Evolutionary conservation across 2,329 filamentous ascomycete genomes (phyloP), one percentile per base, ranked within the genome.

Genomic region (Bipolaris bicolor): DNA sequence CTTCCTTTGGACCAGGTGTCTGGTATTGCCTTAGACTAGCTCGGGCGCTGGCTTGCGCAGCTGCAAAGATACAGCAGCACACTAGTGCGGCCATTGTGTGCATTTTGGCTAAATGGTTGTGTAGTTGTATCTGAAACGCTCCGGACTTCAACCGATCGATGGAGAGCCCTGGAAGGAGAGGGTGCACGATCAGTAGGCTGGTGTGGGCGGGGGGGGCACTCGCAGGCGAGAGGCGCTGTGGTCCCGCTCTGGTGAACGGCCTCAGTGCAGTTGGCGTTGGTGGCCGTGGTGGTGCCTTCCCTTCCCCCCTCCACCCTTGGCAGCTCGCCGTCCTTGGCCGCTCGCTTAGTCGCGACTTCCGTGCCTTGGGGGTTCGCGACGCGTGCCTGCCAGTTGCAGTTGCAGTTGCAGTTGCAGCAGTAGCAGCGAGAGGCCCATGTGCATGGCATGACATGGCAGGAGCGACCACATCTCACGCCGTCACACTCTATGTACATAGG

Each of bases 41-140:
- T 18, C 39, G 39, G 52, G 44, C 36, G 16, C n/a, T 33, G 45
- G 52, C n/a, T 33, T 39, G 49, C 16, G 44, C 31, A 43, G 49
- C 16, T 37, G 37, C 31, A 10, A 36, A 49, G 29, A 39, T 44
- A 37, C 44, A 16, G 39, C 50, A n/a, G 26, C 10, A 10, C 29
- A 31, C 34, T 20, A 54, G 47, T 33, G 20, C 46, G 31, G 49
- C 54, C 37, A 49, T 46, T 46, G 52, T 40, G 39, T 59, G 57
- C 39, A 49, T 59, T 59, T 26, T 59, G 57, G 57, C 57, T 59
- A 57, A 59, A 59, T 49, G 24, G 43, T 41, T 16, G 24, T 49
- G 43, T 41, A 16, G 24, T 49, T 49, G 52, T 56, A 52, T 59
- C 52, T 59, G 53, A 59, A 59, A 59, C 52, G 34, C 37, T 34